These are phyloP conservation scores for Myxozyma nipponensis DNA, from an alignment of 805 yeast species.

Conservation along the genomic window DNA sequence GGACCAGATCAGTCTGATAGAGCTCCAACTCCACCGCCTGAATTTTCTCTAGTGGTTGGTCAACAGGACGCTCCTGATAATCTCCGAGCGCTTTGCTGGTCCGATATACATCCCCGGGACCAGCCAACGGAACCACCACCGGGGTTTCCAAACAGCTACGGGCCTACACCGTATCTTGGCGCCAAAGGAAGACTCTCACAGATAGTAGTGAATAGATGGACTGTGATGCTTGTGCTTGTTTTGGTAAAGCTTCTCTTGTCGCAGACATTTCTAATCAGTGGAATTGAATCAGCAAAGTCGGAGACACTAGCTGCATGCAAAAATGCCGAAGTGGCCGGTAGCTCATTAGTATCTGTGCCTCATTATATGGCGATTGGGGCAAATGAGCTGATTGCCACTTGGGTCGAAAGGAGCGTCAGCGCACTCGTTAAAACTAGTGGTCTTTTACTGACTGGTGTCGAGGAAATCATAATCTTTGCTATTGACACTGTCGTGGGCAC, in stretches of 20 bases:
- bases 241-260: constrained; percentile 61
- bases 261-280: constrained; percentile 43
- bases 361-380: constrained; percentile 54
- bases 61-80: not conserved
- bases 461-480: constrained; percentile 57
- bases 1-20: not conserved
- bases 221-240: constrained; percentile 53
- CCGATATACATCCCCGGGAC: constrained; percentile 23
- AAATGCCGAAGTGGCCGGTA: constrained; percentile 42
- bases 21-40: constrained; percentile 1
- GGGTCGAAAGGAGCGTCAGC: constrained; percentile 48
- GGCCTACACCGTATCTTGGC: constrained; percentile 33
- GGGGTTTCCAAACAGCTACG: constrained; percentile 16
- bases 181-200: constrained; percentile 37
- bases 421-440: constrained; percentile 46
- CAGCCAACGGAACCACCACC: constrained; percentile 15
- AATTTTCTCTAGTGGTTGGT: not conserved
- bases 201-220: constrained; percentile 52
- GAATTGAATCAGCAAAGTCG: constrained; percentile 42
- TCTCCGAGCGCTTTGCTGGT: constrained; percentile 18
- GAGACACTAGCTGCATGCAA: constrained; percentile 47
- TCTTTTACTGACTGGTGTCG: constrained; percentile 52
- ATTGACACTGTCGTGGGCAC: constrained; percentile 80
- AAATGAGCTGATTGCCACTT: constrained; percentile 47
- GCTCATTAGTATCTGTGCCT: constrained; percentile 46